Base-by-base conservation (phyloP, 2,329 filamentous ascomycete genomes). In the Ceratocystis ficicola region DNA sequence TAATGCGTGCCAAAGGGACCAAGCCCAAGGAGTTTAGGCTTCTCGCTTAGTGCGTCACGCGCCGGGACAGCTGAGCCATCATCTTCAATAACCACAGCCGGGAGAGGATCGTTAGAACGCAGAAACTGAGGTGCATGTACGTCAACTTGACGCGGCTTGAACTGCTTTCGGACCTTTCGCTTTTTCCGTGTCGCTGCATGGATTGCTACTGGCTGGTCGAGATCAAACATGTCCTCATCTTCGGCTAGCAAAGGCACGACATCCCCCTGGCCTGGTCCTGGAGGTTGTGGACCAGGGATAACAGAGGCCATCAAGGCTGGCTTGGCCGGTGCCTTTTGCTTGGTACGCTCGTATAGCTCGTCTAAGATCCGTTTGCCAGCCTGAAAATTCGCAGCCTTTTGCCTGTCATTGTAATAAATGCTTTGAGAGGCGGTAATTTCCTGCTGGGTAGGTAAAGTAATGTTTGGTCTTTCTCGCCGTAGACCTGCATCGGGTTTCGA, bases 1-100 rank as follows among this genome's bases (percentile, higher is more conserved):
- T 86, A 87, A 28, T 79, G 77, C 1, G 81, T 83, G 0, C 84
- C 84, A 71, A 83, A 85, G 0, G 83, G 81, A 0, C 81, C 83
- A 6, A 87, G 74, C 0, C 83, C 83, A 10, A 72, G 69, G n/a
- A 86, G 69, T 57, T 72, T 77, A 57, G 2, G 69, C 69, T 6
- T 72, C 70, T 36, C 28, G 20, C 59, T 67, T 44, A n/a, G 48
- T 17, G 41, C 28, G 3, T 30, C 12, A 8, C 15, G 20, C 12
- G 41, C 15, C 5, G 44, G 32, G 10, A n/a, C 44, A 44, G 44
- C 2, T 4, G 25, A 48, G n/a, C 59, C 59, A 6, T 65, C 66
- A 20, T 68, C 64, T 12, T 68, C 61, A 2, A 61, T 30, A 2
- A 65, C n/a, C 25, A 68, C 22, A 44, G 52, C 30, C 0, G 68